These are phyloP conservation scores for Escovopsis sp. DNA, from an alignment of 2,329 filamentous ascomycete species.

Conservation along the genomic window DNA sequence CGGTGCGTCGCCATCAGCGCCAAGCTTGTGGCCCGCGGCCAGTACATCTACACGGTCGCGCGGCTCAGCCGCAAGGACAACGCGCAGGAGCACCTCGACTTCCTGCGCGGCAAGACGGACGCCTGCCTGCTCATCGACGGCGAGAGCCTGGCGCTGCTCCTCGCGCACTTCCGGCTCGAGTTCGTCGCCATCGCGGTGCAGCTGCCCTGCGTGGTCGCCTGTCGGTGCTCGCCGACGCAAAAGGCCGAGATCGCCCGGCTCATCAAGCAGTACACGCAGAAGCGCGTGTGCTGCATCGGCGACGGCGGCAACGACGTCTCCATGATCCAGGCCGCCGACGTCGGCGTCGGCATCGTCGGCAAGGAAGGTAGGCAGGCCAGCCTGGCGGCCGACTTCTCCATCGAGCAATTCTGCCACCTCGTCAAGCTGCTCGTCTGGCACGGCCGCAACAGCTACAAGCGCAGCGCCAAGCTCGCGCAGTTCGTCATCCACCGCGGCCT, in stretches of 20 bases:
- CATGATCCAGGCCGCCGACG: constrained; percentile 98
- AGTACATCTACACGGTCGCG: constrained; percentile 88
- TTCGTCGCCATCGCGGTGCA: constrained; percentile 83
- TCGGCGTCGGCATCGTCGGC: constrained; percentile 93
- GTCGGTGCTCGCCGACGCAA: constrained; percentile 90
- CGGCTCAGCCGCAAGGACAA: constrained; percentile 72
- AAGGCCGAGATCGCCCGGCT: constrained; percentile 88
- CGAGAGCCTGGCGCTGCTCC: constrained; percentile 71
- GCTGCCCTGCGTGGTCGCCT: constrained; percentile 85
- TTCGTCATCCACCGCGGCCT: constrained; percentile 96
- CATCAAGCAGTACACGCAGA: constrained; percentile 83
- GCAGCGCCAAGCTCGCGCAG: constrained; percentile 86
- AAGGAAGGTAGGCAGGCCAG: constrained; percentile 95
- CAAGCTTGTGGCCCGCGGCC: constrained; percentile 82
- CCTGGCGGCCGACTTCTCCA: constrained; percentile 89
- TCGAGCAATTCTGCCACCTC: constrained; percentile 86
- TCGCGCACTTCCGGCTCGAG: constrained; percentile 65
- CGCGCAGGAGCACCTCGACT: constrained; percentile 77
- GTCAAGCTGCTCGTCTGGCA: constrained; percentile 99
- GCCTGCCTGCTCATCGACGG: constrained; percentile 86
- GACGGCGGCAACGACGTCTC: constrained; percentile 97
- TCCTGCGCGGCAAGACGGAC: constrained; percentile 76
- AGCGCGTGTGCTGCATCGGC: constrained; percentile 92
- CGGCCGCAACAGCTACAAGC: constrained; percentile 92
- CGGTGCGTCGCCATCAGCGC: constrained; percentile 91